Base-by-base conservation (phyloP, 2,329 filamentous ascomycete genomes). In the Calonectria hongkongensis region DNA sequence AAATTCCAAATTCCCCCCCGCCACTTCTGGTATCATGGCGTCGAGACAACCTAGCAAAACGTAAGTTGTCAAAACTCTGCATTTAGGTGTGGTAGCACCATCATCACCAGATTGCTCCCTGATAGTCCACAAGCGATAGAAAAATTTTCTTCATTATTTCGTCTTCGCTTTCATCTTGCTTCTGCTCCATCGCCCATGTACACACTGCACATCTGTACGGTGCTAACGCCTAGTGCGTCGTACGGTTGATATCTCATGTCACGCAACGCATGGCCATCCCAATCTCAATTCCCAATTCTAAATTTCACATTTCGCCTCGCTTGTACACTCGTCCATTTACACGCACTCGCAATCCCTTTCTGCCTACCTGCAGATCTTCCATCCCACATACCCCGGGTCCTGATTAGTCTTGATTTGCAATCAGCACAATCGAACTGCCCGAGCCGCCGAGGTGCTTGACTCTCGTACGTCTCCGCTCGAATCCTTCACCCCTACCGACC, bases 21-120 rank as follows among this genome's bases (percentile, higher is more conserved):
- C 50, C 60, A 16, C 45, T 7, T 60, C 36, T 33, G 66, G 68
- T 60, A 48, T 62, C 51, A 48, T 69, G 39, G 65, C 69, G 54
- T 43, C 69, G 60, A 27, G 56, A 39, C 43, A 64, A 66, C 64
- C 65, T 51, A 47, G 56, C 43, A 56, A 66, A 74, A 74, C 72
- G 69, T 74, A 73, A 68, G 72, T 71, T 72, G 48, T 67, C 41
- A 68, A 58, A 66, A 47, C 68, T 64, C 63, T 71, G 25, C 54
- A 33, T 56, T 27, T 66, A 25, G 30, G 63, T 64, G 66, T 73
- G 69, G 71, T 70, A 74, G 51, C 64, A 71, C 43, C 56, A 71
- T 70, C 56, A 71, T 70, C 72, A 73, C 66, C 70, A 71, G 70
- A 69, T 45, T 58, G 41, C 47, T 70, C 58, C 33, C 71, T 47